Percentiles rank a stretch among this genome's conserved stretches.
phyloP scores from a whole-genome alignment of 352 stramenopile species.

The Phytophthora agathidicida region DNA sequence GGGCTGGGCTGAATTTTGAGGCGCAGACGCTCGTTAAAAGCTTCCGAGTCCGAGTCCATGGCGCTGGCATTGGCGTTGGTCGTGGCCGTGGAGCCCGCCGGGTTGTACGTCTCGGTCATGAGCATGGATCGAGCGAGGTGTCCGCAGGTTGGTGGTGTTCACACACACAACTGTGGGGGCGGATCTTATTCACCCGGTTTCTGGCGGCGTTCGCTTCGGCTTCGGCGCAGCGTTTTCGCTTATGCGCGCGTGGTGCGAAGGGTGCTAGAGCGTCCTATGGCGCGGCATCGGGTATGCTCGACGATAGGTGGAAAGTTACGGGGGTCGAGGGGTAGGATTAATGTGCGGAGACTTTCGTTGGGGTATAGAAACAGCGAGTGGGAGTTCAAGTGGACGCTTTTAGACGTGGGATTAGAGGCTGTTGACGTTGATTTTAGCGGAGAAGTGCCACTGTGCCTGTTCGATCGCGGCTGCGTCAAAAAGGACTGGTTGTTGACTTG shows the following conservation, averaged over 20 bases:
- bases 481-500: slow-evolving; percentile 13
- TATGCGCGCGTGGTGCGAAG: slow-evolving; percentile 33
- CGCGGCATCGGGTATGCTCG: slow-evolving; percentile 5
- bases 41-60: slow-evolving; percentile 58
- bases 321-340: not conserved
- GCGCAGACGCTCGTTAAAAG: slow-evolving; percentile 64
- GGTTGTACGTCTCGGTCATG: slow-evolving; percentile 67
- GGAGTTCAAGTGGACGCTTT: not conserved
- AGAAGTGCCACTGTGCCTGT: slow-evolving; percentile 14
- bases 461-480: slow-evolving; percentile 20
- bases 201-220: slow-evolving; percentile 31
- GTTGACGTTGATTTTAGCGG: slow-evolving; percentile 3
- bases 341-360: slow-evolving; percentile 2
- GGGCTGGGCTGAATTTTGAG: slow-evolving; percentile 88
- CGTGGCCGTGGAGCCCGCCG: slow-evolving; percentile 31
- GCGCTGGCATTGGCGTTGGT: slow-evolving; percentile 14
- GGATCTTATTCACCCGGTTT: slow-evolving; percentile 46
- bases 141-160: slow-evolving; percentile 1
- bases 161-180: slow-evolving; percentile 1
- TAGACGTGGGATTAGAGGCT: not conserved
- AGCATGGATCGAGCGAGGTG: slow-evolving; percentile 44
- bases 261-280: slow-evolving; percentile 18
- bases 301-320: not conserved
- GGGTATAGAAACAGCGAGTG: not conserved
- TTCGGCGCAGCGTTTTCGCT: slow-evolving; percentile 43